Conservation (phyloP, 768 basidiomycete genomes). For the Leccinum fibrillosum region DNA sequence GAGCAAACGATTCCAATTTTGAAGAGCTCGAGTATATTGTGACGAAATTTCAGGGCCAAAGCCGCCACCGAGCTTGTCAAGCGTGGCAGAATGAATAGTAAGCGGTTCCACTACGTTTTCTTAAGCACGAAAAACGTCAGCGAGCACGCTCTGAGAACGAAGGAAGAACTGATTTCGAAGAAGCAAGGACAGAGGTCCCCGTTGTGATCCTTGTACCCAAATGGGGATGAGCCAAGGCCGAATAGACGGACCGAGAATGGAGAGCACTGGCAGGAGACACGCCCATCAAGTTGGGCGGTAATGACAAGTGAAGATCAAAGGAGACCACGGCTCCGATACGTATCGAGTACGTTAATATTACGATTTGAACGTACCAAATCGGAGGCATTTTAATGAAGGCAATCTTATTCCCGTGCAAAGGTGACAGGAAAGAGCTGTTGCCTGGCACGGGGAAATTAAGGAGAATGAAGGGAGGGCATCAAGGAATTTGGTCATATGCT, state of each 20-base stretch:
- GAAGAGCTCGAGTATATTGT: neutral
- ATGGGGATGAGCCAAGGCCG: neutral
- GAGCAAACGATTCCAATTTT: slow-evolving; percentile 7
- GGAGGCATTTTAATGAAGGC: slow-evolving; percentile 17
- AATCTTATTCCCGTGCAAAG: slow-evolving; percentile 23
- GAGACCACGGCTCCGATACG: slow-evolving; percentile 23
- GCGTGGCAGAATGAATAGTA: neutral
- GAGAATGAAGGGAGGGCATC: slow-evolving; percentile 2
- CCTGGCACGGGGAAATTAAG: slow-evolving; percentile 4
- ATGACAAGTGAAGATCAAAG: slow-evolving; percentile 24
- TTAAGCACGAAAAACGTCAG: slow-evolving; percentile 14
- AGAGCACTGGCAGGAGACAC: neutral
- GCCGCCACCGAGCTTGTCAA: slow-evolving; percentile 5
- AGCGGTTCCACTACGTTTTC: slow-evolving; percentile 4
- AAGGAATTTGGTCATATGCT: slow-evolving; percentile 9
- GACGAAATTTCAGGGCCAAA: slow-evolving; percentile 6
- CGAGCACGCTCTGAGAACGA: slow-evolving; percentile 4
- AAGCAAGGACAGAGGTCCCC: slow-evolving; percentile 11
- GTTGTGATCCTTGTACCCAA: slow-evolving; percentile 13
- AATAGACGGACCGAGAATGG: slow-evolving; percentile 8
- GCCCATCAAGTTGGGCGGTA: slow-evolving; percentile 9
- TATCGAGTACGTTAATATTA: slow-evolving; percentile 28
- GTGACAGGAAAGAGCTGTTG: slow-evolving; percentile 5
- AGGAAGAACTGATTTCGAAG: slow-evolving; percentile 1
- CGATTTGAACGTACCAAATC: slow-evolving; percentile 15